A percentile compares a stretch with the other conserved stretches of the same genome.
These are phyloP conservation scores for Cupressus sempervirens DNA, from an alignment of 75 land plant genomes.

Conservation along the genomic window DNA sequence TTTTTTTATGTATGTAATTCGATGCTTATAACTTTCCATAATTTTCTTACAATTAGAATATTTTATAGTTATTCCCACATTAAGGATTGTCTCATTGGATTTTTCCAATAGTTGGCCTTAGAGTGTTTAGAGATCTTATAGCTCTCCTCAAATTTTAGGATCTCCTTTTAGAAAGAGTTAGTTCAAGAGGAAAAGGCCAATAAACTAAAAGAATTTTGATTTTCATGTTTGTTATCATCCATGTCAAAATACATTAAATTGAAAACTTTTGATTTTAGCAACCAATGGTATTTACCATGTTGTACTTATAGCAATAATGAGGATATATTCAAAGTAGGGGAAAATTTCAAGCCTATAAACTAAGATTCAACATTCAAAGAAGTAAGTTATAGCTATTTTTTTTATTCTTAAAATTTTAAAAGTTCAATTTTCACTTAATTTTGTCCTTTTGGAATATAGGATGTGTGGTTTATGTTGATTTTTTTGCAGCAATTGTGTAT, in stretches of 20 bases:
- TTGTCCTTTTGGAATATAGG: too few species aligned
- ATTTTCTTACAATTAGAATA: neutral
- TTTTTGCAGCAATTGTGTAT: too few species aligned
- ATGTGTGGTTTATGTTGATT: too few species aligned
- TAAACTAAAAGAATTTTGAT: neutral
- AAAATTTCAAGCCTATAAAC: too few species aligned
- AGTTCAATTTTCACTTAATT: too few species aligned
- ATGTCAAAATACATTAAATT: too few species aligned
- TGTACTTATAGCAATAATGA: too few species aligned
- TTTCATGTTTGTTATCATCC: neutral
- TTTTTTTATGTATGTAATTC: conserved; percentile 66
- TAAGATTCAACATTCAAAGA: neutral
- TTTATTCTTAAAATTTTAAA: too few species aligned
- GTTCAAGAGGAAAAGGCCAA: neutral
- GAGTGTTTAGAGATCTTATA: neutral
- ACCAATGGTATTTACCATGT: too few species aligned
- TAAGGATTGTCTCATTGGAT: neutral
- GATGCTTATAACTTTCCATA: neutral
- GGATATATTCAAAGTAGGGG: too few species aligned
- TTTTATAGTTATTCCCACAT: neutral
- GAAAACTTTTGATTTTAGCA: too few species aligned
- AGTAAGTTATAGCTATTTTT: neutral
- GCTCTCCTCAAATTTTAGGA: neutral
- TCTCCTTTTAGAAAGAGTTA: neutral
- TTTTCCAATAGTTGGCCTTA: neutral